Evolutionary conservation across 495 filamentous ascomycete species (phyloP), one percentile per base, ranked within the genome.

Genomic region (Penicillium pancosmium): DNA sequence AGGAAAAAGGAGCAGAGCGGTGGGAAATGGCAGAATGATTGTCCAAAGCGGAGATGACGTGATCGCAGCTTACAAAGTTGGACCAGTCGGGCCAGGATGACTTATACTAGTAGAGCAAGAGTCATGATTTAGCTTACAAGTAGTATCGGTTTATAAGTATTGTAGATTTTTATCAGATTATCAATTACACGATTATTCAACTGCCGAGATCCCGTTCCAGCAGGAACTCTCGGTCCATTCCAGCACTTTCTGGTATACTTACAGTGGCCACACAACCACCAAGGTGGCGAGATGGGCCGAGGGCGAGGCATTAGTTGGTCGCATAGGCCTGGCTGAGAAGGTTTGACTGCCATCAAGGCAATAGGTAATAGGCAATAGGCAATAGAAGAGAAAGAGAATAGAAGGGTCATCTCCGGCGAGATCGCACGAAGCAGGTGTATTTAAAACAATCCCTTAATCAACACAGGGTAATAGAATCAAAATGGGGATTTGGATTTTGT

Each of bases 51-150:
- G 18, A 43, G 57, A 66, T 68, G 63, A 66, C 63, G 63, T 68
- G 66, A 52, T 68, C 59, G 61, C 11, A 54, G 62, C 59, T 65
- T 68, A 68, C 56, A 59, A 68, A 68, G 6, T 62, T 59, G 48
- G 61, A 56, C 40, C 18, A 38, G 51, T 59, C 56, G 48, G 51
- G 60, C 15, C 36, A 40, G 4, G n/a, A 44, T 44, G 1, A 31
- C 6, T 31, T 7, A 31, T 1, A 31, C 1, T 9, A 31, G 6
- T 31, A 31, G 27, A 31, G 34, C 2, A 36, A 9, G 9, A 36
- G 13, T 36, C 13, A 36, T 36, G 1, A 5, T 9, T 5, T 9
- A 5, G 9, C 13, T 36, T 36, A 21, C 19, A 2, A 13, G 13
- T 13, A 21, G 19, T 21, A 21, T 36, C 10, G 34, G 34, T 36